A percentile compares a stretch with the other conserved stretches of the same genome.
Conservation (phyloP, 129 eudicot genomes). For the Chrysanthemum seticuspe region DNA sequence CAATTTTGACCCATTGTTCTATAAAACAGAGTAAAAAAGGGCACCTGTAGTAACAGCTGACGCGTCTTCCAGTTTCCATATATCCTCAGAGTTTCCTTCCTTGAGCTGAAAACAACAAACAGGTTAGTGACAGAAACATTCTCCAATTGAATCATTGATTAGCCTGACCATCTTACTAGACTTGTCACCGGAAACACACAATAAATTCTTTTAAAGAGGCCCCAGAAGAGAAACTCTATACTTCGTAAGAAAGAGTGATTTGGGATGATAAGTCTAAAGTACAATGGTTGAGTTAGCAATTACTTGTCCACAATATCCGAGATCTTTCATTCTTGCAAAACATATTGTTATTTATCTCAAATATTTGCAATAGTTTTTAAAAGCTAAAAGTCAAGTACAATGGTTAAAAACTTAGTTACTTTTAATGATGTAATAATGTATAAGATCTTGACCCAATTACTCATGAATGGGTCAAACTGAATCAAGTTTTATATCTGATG, state of each 20-base stretch:
- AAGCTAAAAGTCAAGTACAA: background rate
- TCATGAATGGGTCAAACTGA: too few species aligned
- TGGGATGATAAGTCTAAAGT: background rate
- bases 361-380: background rate
- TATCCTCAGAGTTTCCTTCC: slow-evolving; percentile 45
- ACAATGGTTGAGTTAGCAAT: background rate
- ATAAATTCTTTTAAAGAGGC: too few species aligned
- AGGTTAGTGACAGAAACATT: slow-evolving; percentile 18
- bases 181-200: background rate
- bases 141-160: background rate
- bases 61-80: slow-evolving; percentile 52
- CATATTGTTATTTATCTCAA: background rate
- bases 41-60: slow-evolving; percentile 49
- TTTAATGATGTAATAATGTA: too few species aligned
- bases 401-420: background rate
- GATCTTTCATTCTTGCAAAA: background rate
- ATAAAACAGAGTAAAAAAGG: slow-evolving; percentile 6
- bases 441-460: too few species aligned
- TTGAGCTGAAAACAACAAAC: slow-evolving; percentile 48
- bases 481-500: too few species aligned
- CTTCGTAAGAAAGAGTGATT: background rate
- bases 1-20: background rate
- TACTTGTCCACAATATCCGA: background rate
- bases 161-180: slow-evolving; percentile 3
- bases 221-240: background rate